A percentile compares a stretch with the other conserved stretches of the same genome.
phyloP scores from a whole-genome alignment of 2,329 filamentous ascomycete genomes.

The Thyridium curvatum region DNA sequence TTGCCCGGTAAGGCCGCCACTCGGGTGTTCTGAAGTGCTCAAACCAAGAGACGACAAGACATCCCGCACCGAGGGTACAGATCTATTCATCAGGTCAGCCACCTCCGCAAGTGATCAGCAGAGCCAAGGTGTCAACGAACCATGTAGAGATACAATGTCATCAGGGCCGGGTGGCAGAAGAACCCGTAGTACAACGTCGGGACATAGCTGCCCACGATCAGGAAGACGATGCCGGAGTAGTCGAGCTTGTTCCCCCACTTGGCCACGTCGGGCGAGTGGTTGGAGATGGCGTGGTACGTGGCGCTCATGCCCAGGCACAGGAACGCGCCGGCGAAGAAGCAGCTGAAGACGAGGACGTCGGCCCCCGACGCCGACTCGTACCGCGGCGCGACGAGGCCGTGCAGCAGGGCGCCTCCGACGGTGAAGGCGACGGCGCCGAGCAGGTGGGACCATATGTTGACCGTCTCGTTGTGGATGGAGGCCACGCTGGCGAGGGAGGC shows the following conservation, averaged over 20 bases:
- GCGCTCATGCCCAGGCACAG: conserved; percentile 75
- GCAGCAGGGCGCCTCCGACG: conserved; percentile 43
- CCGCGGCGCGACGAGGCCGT: conserved; percentile 53
- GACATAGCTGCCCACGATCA: conserved; percentile 89
- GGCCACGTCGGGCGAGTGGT: conserved; percentile 74
- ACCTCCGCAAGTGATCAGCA: no score
- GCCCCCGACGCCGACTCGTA: conserved; percentile 54
- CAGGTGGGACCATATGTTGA: conserved; percentile 59
- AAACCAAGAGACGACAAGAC: conserved; percentile 68
- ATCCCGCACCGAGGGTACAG: conserved; percentile 67
- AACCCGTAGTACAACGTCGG: conserved; percentile 86
- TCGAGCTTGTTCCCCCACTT: conserved; percentile 89
- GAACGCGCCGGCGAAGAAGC: conserved; percentile 72
- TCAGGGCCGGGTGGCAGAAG: conserved; percentile 59
- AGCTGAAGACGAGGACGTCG: conserved; percentile 68
- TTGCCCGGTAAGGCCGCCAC: conserved; percentile 78
- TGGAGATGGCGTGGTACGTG: conserved; percentile 76
- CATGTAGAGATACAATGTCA: conserved; percentile 68
- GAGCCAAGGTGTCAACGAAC: conserved; percentile 36
- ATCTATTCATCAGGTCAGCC: conserved; percentile 50
- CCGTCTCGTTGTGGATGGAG: conserved; percentile 54
- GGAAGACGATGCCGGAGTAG: conserved; percentile 84
- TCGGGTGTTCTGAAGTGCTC: conserved; percentile 77
- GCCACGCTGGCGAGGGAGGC: conserved; percentile 40
- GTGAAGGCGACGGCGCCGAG: conserved; percentile 59